Percentiles rank a stretch among this genome's conserved stretches.
phyloP scores from a whole-genome alignment of 1,284 basidiomycete species.

The Rhizoctonia solani region DNA sequence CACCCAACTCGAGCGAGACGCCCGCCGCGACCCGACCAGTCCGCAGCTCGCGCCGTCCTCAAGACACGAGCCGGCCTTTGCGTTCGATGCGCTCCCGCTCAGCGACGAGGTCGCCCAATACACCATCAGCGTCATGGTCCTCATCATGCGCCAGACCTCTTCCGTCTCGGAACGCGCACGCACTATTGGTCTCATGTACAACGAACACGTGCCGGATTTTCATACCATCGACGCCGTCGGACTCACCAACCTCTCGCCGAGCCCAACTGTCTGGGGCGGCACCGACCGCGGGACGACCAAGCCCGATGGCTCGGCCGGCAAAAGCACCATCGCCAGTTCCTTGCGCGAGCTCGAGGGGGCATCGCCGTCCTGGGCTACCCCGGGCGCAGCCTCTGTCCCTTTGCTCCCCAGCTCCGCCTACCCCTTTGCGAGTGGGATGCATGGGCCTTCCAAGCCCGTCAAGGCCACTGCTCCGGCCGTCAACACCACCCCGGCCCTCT shows the following conservation, averaged over 20 bases:
- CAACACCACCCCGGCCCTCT: constrained; percentile 20
- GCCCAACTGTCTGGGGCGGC: constrained; percentile 24
- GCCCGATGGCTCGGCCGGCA: constrained; percentile 19
- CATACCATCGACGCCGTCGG: constrained; percentile 55
- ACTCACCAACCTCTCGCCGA: constrained; percentile 40
- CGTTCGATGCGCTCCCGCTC: constrained; percentile 74
- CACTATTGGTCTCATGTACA: constrained; percentile 64
- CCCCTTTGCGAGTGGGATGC: constrained; percentile 7
- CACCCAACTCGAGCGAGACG: constrained; percentile 53
- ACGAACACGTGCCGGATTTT: constrained; percentile 71
- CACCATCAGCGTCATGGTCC: constrained; percentile 78
- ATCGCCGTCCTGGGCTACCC: constrained; percentile 7
- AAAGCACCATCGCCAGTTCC: constrained; percentile 25
- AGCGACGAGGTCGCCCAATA: constrained; percentile 89
- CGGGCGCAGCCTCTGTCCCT: constrained; percentile 40
- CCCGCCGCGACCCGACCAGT: constrained; percentile 41
- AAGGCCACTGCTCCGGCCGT: neutral
- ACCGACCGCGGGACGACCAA: constrained; percentile 42
- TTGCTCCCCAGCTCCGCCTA: constrained; percentile 56
- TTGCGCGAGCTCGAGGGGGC: neutral
- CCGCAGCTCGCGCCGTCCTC: constrained; percentile 2
- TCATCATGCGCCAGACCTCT: constrained; percentile 77
- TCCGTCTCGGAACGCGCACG: constrained; percentile 61
- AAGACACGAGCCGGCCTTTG: constrained; percentile 47
- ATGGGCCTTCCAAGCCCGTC: constrained; percentile 7